phyloP scores from a whole-genome alignment of 805 yeast species.

The Wickerhamiella dianesei region DNA sequence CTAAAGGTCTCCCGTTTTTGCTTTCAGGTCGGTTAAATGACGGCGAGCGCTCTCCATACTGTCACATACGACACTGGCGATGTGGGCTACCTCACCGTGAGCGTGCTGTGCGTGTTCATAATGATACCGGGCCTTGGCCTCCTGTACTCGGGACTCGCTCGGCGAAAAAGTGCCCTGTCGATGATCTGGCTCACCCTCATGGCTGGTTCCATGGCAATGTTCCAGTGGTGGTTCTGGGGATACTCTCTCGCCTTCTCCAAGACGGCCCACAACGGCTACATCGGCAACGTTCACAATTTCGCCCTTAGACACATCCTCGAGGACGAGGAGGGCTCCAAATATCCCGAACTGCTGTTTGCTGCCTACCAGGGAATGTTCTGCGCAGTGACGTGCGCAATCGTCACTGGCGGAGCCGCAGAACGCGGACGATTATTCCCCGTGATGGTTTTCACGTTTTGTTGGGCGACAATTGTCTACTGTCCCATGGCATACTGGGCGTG shows the following conservation, averaged over 20 bases:
- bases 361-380: constrained; percentile 82
- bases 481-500: constrained; percentile 96
- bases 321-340: constrained; percentile 30
- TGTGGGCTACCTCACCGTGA: constrained; percentile 25
- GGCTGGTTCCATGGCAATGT: constrained; percentile 57
- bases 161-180: constrained; percentile 80
- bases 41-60: neutral
- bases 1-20: neutral
- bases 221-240: constrained; percentile 99
- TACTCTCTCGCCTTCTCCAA: constrained; percentile 76
- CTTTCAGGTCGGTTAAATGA: neutral
- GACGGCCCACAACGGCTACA: constrained; percentile 70
- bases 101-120: constrained; percentile 49
- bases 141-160: constrained; percentile 78
- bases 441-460: constrained; percentile 64
- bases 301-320: constrained; percentile 65
- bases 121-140: constrained; percentile 95
- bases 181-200: constrained; percentile 70
- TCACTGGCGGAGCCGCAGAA: constrained; percentile 88
- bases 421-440: constrained; percentile 82
- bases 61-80: constrained; percentile 28
- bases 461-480: constrained; percentile 87
- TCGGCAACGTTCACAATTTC: constrained; percentile 73
- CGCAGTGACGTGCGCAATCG: constrained; percentile 81
- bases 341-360: constrained; percentile 78